Evolutionary conservation across 164 flowering plant genomes (phyloP), one percentile per base, ranked within the genome.

Genomic region (Magnolia officinalis): DNA sequence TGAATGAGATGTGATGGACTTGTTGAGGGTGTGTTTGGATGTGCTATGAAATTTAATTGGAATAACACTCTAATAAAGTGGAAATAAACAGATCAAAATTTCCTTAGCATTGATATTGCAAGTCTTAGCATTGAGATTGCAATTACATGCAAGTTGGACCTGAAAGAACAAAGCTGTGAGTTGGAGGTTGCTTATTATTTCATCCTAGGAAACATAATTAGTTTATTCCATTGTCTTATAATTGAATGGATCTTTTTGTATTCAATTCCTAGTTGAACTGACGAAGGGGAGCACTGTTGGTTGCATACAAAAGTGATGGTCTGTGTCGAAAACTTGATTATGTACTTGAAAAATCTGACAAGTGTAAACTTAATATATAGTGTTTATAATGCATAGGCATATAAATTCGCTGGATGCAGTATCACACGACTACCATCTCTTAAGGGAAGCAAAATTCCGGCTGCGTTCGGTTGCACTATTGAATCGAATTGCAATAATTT

Each of bases 291-390:
- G 45, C 45, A 37, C 45, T 5, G 6, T 37, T 37, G 45, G 45
- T 37, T 37, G 6, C 45, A 37, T 19, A 70, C 1, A 50, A 58
- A 2, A 24, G 6, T 20, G 26, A 65, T 7, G 24, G 29, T 14
- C 13, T 9, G 4, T 24, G 68, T 23, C 11, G 2, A 65, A 20
- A 20, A 9, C 68, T 65, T 23, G 29, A 23, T 23, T 24, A 23
- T 8, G 24, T 65, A 23, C 63, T 2, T 24, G 68, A 8, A 23
- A 29, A 72, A 52, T 51, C 26, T 1, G 45, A 72, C 55, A 20
- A 26, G 50, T 26, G 19, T 68, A 68, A 68, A 50, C 72, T 37
- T 70, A 55, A 70, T 18, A 23, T 70, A 70, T 70, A 49, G 21
- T 65, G 20, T 8, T 65, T 21, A 21, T 65, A 24, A 65, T 8